phyloP scores from a whole-genome alignment of 768 basidiomycete species.

The Lactarius evosmus region DNA sequence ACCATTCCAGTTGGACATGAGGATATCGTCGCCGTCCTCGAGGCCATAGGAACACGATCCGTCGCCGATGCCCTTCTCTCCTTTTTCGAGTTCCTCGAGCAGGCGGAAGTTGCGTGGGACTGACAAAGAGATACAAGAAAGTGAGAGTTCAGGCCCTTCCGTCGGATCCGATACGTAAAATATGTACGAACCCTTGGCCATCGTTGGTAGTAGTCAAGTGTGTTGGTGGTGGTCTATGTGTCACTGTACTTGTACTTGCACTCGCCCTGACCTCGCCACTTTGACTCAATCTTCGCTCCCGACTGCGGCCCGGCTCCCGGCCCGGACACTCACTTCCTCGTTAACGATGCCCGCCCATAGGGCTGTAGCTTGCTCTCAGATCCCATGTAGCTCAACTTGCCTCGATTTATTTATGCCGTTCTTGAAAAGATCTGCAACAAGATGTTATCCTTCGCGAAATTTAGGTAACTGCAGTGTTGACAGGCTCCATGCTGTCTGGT shows the following conservation, averaged over 20 bases:
- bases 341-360: no score
- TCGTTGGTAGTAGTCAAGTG: slow-evolving; percentile 7
- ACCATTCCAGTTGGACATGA: slow-evolving; percentile 98
- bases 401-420: no score
- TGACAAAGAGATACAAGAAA: slow-evolving; percentile 35
- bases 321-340: no score
- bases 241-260: not conserved
- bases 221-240: not conserved
- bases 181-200: slow-evolving; percentile 36
- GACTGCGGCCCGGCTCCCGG: not conserved
- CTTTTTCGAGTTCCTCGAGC: slow-evolving; percentile 98
- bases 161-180: slow-evolving; percentile 8
- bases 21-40: slow-evolving; percentile 92
- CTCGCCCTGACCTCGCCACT: not conserved
- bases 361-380: no score
- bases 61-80: slow-evolving; percentile 99
- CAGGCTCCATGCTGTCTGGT: no score
- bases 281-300: not conserved
- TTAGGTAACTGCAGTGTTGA: no score
- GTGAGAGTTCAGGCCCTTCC: not conserved
- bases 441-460: no score
- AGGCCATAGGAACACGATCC: slow-evolving; percentile 97
- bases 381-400: no score
- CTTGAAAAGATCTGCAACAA: no score
- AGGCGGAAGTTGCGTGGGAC: slow-evolving; percentile 97